Evolutionary conservation across 768 basidiomycete species (phyloP).

Genomic region (Leccinum boreale): DNA sequence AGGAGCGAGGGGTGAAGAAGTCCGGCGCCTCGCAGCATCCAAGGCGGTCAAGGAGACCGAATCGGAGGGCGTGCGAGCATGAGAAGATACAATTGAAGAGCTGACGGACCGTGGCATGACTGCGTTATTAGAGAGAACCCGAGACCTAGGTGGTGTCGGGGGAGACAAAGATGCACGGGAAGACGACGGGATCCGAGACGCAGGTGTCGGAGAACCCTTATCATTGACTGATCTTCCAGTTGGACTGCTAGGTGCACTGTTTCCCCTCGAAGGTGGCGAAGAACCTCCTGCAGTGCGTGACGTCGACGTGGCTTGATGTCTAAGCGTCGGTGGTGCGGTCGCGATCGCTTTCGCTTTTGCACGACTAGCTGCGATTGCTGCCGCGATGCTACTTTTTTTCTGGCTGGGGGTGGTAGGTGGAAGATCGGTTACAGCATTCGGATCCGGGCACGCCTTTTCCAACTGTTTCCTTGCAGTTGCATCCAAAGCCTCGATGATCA

Average conservation of each 20-base stretch:
- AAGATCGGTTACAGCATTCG: slow-evolving; percentile 37
- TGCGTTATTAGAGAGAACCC: slow-evolving; percentile 38
- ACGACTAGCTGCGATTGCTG: slow-evolving; percentile 86
- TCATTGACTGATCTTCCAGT: slow-evolving; percentile 40
- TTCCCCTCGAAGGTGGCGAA: slow-evolving; percentile 39
- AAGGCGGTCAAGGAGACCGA: slow-evolving; percentile 16
- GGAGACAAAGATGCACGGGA: slow-evolving; percentile 46
- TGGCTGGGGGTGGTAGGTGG: slow-evolving; percentile 51
- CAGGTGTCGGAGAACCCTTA: slow-evolving; percentile 35
- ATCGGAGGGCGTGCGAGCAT: slow-evolving; percentile 47
- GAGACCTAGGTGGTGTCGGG: slow-evolving; percentile 40
- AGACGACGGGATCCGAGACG: slow-evolving; percentile 47
- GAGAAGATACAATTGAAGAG: slow-evolving; percentile 29
- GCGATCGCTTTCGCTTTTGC: slow-evolving; percentile 86
- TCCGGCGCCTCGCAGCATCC: slow-evolving; percentile 38
- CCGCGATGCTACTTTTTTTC: slow-evolving; percentile 82
- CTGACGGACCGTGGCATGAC: slow-evolving; percentile 45
- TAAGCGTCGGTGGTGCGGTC: slow-evolving; percentile 71
- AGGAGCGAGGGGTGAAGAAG: slow-evolving; percentile 47
- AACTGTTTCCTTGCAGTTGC: slow-evolving; percentile 70
- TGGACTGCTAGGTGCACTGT: slow-evolving; percentile 41
- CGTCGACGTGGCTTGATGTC: slow-evolving; percentile 78
- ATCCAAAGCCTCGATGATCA: slow-evolving; percentile 69
- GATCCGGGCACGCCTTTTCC: slow-evolving; percentile 78
- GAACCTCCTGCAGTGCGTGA: slow-evolving; percentile 50